Conservation (phyloP, 495 filamentous ascomycete genomes). For the Hypoxylon subgilvum region DNA sequence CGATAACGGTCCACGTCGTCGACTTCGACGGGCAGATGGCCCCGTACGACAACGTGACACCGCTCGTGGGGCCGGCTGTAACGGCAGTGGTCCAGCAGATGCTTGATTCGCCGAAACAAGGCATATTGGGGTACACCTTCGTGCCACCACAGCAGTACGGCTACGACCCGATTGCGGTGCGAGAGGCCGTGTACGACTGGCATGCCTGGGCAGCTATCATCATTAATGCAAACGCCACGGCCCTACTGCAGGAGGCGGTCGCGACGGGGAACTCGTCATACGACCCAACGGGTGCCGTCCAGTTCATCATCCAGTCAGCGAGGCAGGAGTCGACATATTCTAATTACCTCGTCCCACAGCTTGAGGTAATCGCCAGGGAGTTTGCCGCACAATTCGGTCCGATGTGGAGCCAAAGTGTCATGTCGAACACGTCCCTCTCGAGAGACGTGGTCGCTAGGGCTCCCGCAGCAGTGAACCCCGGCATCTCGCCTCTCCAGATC, state of each 20-base stretch:
- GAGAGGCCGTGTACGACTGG: conserved; percentile 66
- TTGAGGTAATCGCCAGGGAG: conserved; percentile 52
- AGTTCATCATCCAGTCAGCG: conserved; percentile 64
- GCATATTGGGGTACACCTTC: conserved; percentile 58
- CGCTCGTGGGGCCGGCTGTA: conserved; percentile 64
- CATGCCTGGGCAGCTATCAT: conserved; percentile 69
- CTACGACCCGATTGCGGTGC: conserved; percentile 64
- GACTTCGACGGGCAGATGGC: conserved; percentile 67
- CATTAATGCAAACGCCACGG: conserved; percentile 69
- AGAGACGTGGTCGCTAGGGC: conserved; percentile 51
- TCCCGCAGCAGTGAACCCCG: conserved; percentile 68
- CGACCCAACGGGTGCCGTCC: conserved; percentile 66
- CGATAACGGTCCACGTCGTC: conserved; percentile 65
- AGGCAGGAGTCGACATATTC: conserved; percentile 62
- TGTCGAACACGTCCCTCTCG: conserved; percentile 45
- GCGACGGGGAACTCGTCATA: conserved; percentile 64
- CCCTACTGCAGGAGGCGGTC: conserved; percentile 63
- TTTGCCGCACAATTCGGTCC: conserved; percentile 60
- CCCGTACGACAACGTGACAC: conserved; percentile 54
- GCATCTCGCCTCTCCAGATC: conserved; percentile 64
- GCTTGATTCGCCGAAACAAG: conserved; percentile 36
- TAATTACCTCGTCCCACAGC: conserved; percentile 60
- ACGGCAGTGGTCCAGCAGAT: conserved; percentile 49
- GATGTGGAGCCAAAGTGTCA: conserved; percentile 56
- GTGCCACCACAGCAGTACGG: conserved; percentile 60